Evolutionary conservation across 139 green algal species (phyloP), one percentile per base, ranked within the genome.

Genomic region (Spirogloea muscicola): DNA sequence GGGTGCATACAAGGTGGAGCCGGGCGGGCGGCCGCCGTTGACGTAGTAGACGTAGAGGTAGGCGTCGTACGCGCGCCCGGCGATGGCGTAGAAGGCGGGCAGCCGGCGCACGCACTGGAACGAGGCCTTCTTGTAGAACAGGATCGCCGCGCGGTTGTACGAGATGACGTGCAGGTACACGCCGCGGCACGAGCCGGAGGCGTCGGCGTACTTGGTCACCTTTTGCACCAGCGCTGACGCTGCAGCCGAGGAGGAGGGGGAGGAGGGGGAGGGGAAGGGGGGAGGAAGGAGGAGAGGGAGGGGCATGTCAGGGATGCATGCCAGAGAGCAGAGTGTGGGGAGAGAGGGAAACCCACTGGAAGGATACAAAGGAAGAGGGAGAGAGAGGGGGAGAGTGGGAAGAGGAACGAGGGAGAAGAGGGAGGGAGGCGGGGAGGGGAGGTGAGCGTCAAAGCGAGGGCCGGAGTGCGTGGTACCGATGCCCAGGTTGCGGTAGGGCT

Each of bases 111-210:
- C 40, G 13, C 44, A 77, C 36, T 49, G 16, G 34, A 80, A 80
- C 33, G 18, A 21, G 33, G 48, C 37, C 72, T 51, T 71, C 33
- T 69, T 29, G n/a, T 80, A 80, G 43, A 80, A 41, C 18, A 55
- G 10, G 34, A 80, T 80, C 4, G 64, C 72, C 0, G 64, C 7
- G 2, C 10, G 18, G 48, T 80, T 80, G 72, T 80, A 80, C 18
- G 52, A 39, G 49, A 80, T 78, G 16, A 78, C 39, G 58, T 77
- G 72, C 29, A 80, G 65, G 34, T 78, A 80, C n/a, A 77, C 72
- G 7, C 40, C 72, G 18, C 10, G 31, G 13, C 72, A 80, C 25
- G 27, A 36, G 16, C 25, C 7, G 31, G 16, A 29, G 61, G 39
- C 27, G 25, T 10, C 2, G 10, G 71, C 71, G 61, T 74, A 75